Conservation (phyloP, 768 basidiomycete species). For the Macrocybe gigantea region DNA sequence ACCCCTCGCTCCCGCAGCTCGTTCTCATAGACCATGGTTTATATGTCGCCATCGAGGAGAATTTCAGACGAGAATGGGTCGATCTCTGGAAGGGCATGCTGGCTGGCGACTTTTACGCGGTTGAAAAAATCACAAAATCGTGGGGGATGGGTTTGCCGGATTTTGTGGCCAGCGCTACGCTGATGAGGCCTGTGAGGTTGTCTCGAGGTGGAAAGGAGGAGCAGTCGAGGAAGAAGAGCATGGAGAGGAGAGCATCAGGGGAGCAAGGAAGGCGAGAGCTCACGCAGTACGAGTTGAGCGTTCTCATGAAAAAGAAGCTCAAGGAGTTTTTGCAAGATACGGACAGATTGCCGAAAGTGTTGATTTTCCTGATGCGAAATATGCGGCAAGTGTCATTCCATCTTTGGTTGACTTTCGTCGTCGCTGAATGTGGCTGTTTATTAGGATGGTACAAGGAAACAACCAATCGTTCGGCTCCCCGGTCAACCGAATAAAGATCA, state of each 20-base stretch:
- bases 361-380: conserved; percentile 72
- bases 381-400: conserved; percentile 50
- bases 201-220: conserved; percentile 23
- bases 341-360: conserved; percentile 71
- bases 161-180: conserved; percentile 65
- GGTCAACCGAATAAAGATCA: conserved; percentile 87
- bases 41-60: conserved; percentile 66
- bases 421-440: conserved; percentile 11
- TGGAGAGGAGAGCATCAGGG: conserved; percentile 5
- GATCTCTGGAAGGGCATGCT: conserved; percentile 68
- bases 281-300: conserved; percentile 64
- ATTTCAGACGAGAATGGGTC: conserved; percentile 74
- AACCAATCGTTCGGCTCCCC: conserved; percentile 83
- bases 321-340: conserved; percentile 67
- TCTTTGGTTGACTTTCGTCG: conserved; percentile 12
- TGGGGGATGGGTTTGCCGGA: conserved; percentile 75
- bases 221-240: conserved; percentile 11
- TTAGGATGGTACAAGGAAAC: conserved; percentile 40
- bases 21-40: conserved; percentile 92
- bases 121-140: conserved; percentile 42
- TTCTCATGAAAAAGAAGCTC: conserved; percentile 61
- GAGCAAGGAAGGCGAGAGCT: conserved; percentile 25
- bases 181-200: conserved; percentile 56
- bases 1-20: conserved; percentile 47
- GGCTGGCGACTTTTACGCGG: conserved; percentile 45